Evolutionary conservation across 345 rosid genomes (phyloP).

Genomic region (Salix viminalis): DNA sequence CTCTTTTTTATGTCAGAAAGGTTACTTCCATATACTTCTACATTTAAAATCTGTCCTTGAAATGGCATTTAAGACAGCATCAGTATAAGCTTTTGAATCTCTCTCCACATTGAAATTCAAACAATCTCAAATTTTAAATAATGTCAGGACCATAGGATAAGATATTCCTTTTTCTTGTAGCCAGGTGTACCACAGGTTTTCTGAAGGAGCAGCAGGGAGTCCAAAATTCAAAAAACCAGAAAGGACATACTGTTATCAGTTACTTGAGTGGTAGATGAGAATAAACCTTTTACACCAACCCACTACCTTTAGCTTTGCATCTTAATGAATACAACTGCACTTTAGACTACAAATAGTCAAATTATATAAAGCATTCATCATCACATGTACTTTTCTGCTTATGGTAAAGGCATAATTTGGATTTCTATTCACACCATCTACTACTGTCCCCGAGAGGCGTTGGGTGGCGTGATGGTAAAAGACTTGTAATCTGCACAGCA

Average conservation of each 20-base stretch:
- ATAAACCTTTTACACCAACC: slow-evolving; percentile 22
- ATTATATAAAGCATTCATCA: slow-evolving; percentile 11
- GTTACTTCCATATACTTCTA: too few relatives aligned
- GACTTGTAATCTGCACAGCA: too few relatives aligned
- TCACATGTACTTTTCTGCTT: neutral
- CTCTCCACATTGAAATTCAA: neutral
- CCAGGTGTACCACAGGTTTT: too few relatives aligned
- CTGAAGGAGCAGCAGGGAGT: slow-evolving; percentile 10
- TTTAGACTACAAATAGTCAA: slow-evolving; percentile 45
- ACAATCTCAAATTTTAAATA: neutral
- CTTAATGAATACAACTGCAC: slow-evolving; percentile 38
- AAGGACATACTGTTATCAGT: neutral
- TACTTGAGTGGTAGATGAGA: neutral
- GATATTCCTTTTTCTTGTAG: neutral
- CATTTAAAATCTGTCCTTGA: too few relatives aligned
- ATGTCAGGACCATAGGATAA: neutral
- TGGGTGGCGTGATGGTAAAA: too few relatives aligned
- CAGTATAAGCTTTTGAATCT: neutral
- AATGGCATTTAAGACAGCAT: too few relatives aligned
- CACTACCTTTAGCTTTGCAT: slow-evolving; percentile 40
- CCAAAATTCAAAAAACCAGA: neutral
- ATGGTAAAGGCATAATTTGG: slow-evolving; percentile 15
- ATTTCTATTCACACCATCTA: slow-evolving; percentile 5
- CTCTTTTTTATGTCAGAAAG: neutral
- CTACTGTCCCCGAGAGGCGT: neutral